These are phyloP conservation scores for Vitis riparia DNA, from an alignment of 164 flowering plant species.

Conservation along the genomic window DNA sequence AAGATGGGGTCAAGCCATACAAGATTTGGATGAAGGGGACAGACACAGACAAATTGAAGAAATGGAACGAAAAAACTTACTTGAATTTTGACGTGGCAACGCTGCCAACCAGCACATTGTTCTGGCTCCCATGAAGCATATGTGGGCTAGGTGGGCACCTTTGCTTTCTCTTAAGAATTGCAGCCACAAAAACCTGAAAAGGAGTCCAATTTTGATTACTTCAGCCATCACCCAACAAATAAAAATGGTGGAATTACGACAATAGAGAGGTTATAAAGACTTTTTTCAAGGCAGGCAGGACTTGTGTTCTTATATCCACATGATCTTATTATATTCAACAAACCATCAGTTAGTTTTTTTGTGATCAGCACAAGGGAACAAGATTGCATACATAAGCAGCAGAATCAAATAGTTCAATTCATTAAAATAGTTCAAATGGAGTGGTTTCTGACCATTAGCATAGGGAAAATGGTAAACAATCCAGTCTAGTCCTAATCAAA, in stretches of 20 bases:
- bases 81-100: neutral
- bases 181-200: constrained; percentile 83
- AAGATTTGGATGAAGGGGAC: too few species aligned
- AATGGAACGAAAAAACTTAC: too few species aligned
- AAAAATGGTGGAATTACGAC: neutral
- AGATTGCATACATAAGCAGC: constrained; percentile 1
- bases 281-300: neutral
- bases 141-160: constrained; percentile 46
- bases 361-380: too few species aligned
- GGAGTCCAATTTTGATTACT: too few species aligned
- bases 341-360: too few species aligned
- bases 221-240: neutral
- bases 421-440: neutral
- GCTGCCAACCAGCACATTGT: constrained; percentile 8
- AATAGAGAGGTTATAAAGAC: neutral
- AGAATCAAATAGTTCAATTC: neutral
- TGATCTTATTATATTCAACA: too few species aligned
- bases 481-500: too few species aligned
- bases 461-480: too few species aligned
- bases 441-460: neutral
- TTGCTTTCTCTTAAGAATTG: constrained; percentile 67
- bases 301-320: too few species aligned
- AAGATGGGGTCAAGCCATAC: too few species aligned
- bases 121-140: constrained; percentile 52
- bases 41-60: too few species aligned